Conservation (phyloP, 2,329 filamentous ascomycete genomes). For the Dactylellina drechsleri region DNA sequence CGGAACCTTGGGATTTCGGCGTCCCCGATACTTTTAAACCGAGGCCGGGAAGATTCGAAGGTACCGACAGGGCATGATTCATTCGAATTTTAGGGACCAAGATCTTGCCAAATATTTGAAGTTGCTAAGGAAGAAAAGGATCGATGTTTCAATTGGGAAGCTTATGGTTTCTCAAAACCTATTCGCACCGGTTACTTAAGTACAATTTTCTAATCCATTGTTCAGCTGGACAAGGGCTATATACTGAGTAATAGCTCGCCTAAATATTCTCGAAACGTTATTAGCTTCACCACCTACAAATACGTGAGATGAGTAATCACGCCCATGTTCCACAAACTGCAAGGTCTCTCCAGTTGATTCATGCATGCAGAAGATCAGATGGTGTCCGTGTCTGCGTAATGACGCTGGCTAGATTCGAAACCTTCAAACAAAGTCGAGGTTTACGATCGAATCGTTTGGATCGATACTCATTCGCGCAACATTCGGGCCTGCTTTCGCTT, state of each 20-base stretch:
- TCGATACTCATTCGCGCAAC: too few relatives aligned
- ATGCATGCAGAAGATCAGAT: constrained; percentile 48
- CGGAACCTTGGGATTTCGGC: constrained; percentile 36
- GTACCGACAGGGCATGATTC: constrained; percentile 2
- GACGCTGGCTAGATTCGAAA: not conserved
- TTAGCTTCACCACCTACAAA: not conserved
- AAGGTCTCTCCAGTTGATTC: constrained; percentile 1
- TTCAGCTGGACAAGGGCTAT: constrained; percentile 47
- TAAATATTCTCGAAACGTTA: constrained; percentile 34
- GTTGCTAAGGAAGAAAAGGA: too few relatives aligned
- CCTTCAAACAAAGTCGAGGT: not conserved
- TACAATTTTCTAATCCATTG: not conserved
- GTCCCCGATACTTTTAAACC: constrained; percentile 19
- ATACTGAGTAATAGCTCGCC: constrained; percentile 18
- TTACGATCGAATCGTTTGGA: too few relatives aligned
- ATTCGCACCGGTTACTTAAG: too few relatives aligned
- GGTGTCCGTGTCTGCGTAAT: constrained; percentile 13
- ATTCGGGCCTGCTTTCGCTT: too few relatives aligned
- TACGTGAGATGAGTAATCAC: constrained; percentile 41
- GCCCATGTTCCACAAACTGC: constrained; percentile 23
- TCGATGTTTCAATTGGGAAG: too few relatives aligned
- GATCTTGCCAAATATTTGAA: not conserved
- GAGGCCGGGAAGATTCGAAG: not conserved
- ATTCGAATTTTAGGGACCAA: not conserved
- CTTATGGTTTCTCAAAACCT: too few relatives aligned